Evolutionary conservation across 208 protist genomes (phyloP), one percentile per base, ranked within the genome.

Genomic region (Lotmaria passim): DNA sequence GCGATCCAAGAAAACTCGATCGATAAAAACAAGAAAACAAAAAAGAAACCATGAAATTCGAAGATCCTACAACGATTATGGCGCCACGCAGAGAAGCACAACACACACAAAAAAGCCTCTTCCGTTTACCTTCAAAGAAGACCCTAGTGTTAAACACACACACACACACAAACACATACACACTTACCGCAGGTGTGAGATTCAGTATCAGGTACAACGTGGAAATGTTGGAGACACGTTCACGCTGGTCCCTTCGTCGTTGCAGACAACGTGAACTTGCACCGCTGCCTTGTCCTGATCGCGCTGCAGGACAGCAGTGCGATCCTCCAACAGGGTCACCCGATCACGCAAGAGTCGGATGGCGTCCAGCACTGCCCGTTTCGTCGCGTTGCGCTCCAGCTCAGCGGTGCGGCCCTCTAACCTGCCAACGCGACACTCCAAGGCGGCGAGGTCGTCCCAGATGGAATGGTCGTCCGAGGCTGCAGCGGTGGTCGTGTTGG

Each of bases 301-400:
- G 19, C 38, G 50, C 51, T 67, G 59, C 7, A 74, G 69, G 19
- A 44, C 15, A 12, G 30, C 11, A 8, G 41, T 31, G 59, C 69
- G 59, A 7, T 51, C 38, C 39, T 73, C 68, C 56, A 73, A 10
- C 31, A 41, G 33, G n/a, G 28, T 24, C 17, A 66, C 59, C 1
- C 50, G 50, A 47, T 33, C 57, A 3, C 39, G 39, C 58, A 73
- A 12, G 7, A 44, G 38, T 4, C 15, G 48, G 17, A 73, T 58
- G 6, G 48, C 68, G 5, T 73, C 58, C 7, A 73, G 58, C 12
- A 66, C 68, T 21, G 56, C 43, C 3, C 68, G 47, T 48, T 66
- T 65, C 48, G 36, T 23, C 34, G 56, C 50, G 33, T 59, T 56
- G n/a, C 34, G 33, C 50, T 66, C 57, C 34, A 73, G 26, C 6